Evolutionary conservation across 108 stramenopile genomes (phyloP), one percentile per base, ranked within the genome.

Genomic region (Conticribra guillardii): DNA sequence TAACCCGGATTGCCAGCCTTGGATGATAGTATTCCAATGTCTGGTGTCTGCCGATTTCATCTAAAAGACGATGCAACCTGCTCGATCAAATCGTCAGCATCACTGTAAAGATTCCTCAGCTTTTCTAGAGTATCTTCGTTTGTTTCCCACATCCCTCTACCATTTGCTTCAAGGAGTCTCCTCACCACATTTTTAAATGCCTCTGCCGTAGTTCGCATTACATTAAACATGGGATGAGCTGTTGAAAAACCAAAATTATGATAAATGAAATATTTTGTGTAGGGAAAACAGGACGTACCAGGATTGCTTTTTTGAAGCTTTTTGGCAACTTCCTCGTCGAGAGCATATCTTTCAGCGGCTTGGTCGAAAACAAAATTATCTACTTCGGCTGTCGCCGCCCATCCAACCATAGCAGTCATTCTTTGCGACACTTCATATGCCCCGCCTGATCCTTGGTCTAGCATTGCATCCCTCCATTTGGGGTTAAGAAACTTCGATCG

Each of bases 361-460:
- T 93, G 86, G 60, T 95, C 90, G 71, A 93, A 95, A 8, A 95
- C 94, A 79, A 90, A 95, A 58, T 95, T 75, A 30, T 85, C 84
- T 28, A 82, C 67, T 48, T 85, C 73, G 4, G 87, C 85, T 0
- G 90, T 89, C 23, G 87, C 87, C 14, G 86, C 84, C 92, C 89
- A 89, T 11, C 95, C 92, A 44, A 93, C 83, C 79, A 90, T 87
- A 0, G 92, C 91, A 34, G 91, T 93, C 87, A 93, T 90, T 41
- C 94, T 64, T 72, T 96, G 92, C 26, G 82, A 84, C 16, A 96
- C 76, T 64, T 96, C 92, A 70, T 92, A 93, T 7, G 92, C 94
- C 1, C 94, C 94, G 22, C 92, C 94, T 8, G 87, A 90, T 19
- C 94, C 94, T 78, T 92, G 91, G 5, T 83, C 79, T 26, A 90